These are phyloP conservation scores for Casaregolazyma lundiana DNA, from an alignment of 1,139 yeast genomes.

Conservation along the genomic window DNA sequence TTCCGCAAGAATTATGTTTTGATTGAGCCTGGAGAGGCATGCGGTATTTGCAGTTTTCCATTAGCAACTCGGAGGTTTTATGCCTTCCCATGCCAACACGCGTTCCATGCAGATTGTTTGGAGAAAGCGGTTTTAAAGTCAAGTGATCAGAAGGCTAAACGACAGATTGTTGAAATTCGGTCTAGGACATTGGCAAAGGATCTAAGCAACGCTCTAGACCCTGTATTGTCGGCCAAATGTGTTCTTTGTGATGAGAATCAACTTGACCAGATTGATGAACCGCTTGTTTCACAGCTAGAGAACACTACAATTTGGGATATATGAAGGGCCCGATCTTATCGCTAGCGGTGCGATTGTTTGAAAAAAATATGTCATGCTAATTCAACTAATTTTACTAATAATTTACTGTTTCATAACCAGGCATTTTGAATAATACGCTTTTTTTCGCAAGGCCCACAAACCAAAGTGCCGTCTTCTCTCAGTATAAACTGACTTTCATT, in stretches of 20 bases:
- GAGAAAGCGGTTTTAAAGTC: conserved; percentile 55
- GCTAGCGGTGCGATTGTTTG: not conserved
- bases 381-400: not conserved
- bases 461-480: conserved; percentile 33
- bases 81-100: conserved; percentile 86
- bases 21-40: conserved; percentile 80
- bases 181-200: conserved; percentile 29
- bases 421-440: conserved; percentile 19
- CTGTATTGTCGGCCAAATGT: conserved; percentile 62
- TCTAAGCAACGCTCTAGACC: conserved; percentile 48
- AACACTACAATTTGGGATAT: conserved; percentile 18
- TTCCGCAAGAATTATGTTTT: conserved; percentile 48
- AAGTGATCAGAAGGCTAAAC: conserved; percentile 64
- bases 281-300: conserved; percentile 31
- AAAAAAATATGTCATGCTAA: not conserved
- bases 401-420: conserved; percentile 21
- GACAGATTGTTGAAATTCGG: conserved; percentile 54
- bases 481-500: conserved; percentile 30
- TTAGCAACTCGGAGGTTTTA: conserved; percentile 70
- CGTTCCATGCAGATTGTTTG: conserved; percentile 85
- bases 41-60: conserved; percentile 64
- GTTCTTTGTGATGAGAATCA: conserved; percentile 73
- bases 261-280: conserved; percentile 65
- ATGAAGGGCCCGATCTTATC: conserved; percentile 4
- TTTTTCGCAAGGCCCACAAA: conserved; percentile 32